phyloP scores from a whole-genome alignment of 805 yeast genomes.

The Lipomyces anomalus region DNA sequence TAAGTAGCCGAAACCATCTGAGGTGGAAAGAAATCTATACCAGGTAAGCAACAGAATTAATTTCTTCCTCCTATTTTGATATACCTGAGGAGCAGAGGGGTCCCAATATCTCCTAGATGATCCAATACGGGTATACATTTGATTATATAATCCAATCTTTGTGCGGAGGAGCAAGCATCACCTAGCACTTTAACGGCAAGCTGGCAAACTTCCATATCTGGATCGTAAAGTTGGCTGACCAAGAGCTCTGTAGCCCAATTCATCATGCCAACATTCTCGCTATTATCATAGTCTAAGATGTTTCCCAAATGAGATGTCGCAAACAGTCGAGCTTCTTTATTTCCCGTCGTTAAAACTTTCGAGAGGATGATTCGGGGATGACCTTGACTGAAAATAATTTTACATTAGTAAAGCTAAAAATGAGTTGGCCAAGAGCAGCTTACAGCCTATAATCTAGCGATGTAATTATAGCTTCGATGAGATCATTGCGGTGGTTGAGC shows the following conservation, averaged over 20 bases:
- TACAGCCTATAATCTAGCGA: constrained; percentile 50
- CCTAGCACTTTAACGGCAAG: constrained; percentile 52
- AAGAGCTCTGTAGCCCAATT: constrained; percentile 50
- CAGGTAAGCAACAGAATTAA: no score
- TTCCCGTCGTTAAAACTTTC: constrained; percentile 56
- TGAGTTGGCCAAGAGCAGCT: no score
- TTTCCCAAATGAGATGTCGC: constrained; percentile 52
- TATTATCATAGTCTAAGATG: constrained; percentile 7
- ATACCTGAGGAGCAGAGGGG: constrained; percentile 54
- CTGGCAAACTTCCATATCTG: constrained; percentile 49
- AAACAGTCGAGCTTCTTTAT: constrained; percentile 45
- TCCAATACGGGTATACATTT: constrained; percentile 50
- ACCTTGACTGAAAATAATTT: constrained; percentile 36
- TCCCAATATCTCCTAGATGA: constrained; percentile 48
- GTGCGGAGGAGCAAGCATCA: constrained; percentile 43
- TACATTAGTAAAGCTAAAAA: background rate
- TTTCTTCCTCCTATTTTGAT: no score
- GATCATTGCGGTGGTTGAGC: constrained; percentile 48
- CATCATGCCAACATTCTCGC: constrained; percentile 5
- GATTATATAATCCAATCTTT: constrained; percentile 48
- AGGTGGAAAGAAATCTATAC: constrained; percentile 59
- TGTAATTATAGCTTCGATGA: constrained; percentile 52
- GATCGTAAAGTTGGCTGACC: constrained; percentile 66
- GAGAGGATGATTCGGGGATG: constrained; percentile 64
- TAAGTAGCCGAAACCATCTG: constrained; percentile 65